Evolutionary conservation across 257 asterid genomes (phyloP).

Genomic region (Salvia miltiorrhiza): DNA sequence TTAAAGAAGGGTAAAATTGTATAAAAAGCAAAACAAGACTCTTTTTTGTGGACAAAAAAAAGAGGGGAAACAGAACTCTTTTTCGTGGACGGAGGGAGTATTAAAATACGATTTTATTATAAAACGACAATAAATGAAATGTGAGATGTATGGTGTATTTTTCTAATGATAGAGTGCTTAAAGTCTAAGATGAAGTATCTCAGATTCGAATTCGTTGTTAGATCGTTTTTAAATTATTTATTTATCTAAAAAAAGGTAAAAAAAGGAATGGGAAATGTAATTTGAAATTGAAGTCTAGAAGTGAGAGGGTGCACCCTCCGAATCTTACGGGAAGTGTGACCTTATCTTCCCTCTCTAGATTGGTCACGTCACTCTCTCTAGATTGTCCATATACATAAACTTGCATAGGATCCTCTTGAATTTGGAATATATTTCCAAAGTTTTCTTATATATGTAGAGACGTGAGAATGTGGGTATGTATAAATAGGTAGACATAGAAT

Average conservation of each 20-base stretch:
- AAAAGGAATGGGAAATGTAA: neutral
- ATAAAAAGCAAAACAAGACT: no score
- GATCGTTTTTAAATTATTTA: no score
- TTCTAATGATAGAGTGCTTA: no score
- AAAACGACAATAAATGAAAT: neutral
- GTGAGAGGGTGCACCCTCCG: conserved; percentile 10
- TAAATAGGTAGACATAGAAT: neutral
- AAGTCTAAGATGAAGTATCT: no score
- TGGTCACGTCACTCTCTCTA: conserved; percentile 10
- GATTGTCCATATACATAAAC: conserved; percentile 6
- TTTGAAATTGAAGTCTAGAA: neutral
- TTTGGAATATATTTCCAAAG: conserved; percentile 12
- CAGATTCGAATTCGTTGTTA: no score
- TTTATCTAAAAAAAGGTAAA: no score
- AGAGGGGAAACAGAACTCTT: no score
- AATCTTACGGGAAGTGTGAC: conserved; percentile 26
- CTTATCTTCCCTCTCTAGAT: conserved; percentile 18
- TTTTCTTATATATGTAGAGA: neutral
- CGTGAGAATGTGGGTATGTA: neutral
- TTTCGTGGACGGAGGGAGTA: no score
- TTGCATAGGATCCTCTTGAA: conserved; percentile 27
- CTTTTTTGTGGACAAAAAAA: no score
- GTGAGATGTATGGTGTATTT: no score
- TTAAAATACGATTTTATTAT: no score
- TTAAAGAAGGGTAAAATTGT: no score